Percentiles rank a stretch among this genome's conserved stretches.
phyloP scores from a whole-genome alignment of 306 rosid species.

The Mimosa pudica region DNA sequence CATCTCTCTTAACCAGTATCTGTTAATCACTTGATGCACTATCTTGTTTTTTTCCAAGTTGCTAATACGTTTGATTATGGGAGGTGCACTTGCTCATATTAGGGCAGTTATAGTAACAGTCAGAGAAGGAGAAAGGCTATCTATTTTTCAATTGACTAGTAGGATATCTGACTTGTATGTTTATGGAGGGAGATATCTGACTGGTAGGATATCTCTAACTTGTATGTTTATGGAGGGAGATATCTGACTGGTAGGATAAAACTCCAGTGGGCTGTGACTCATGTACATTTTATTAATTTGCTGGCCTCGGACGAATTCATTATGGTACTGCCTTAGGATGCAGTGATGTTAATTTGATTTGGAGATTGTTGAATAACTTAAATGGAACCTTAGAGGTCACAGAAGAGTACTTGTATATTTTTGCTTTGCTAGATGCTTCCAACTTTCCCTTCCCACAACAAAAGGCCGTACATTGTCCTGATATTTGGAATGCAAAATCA shows the following conservation, averaged over 20 bases:
- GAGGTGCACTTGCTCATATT: neutral
- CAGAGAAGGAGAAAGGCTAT: neutral
- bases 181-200: neutral
- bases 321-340: neutral
- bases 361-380: neutral
- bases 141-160: neutral
- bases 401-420: neutral
- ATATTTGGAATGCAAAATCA: neutral
- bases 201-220: neutral
- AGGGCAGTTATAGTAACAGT: neutral
- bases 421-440: neutral
- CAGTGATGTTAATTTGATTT: neutral
- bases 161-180: neutral
- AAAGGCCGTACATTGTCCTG: neutral
- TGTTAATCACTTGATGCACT: neutral
- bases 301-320: neutral
- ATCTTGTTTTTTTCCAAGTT: neutral
- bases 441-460: neutral
- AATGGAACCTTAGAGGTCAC: neutral
- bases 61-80: neutral
- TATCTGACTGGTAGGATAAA: neutral
- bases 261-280: neutral
- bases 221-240: neutral
- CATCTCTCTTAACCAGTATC: neutral
- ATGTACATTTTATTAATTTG: neutral